A percentile compares a stretch with the other conserved stretches of the same genome.
phyloP scores from a whole-genome alignment of 768 basidiomycete genomes.

The Chlorophyllum brunneum region DNA sequence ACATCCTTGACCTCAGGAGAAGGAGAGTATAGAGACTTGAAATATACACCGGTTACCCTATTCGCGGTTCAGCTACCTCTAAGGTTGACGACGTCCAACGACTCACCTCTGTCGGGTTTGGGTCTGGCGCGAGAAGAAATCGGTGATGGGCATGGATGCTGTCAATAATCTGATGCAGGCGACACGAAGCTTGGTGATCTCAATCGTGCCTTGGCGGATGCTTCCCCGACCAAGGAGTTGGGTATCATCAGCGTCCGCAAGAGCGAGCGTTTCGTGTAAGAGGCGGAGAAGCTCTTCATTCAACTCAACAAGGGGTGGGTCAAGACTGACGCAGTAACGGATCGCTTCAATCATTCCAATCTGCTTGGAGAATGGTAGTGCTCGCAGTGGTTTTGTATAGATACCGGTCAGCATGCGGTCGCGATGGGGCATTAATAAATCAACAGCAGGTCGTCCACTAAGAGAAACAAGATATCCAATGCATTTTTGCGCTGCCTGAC shows the following conservation, averaged over 20 bases:
- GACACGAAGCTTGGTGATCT: constrained; percentile 86
- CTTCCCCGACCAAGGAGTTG: constrained; percentile 72
- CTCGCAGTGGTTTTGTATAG: constrained; percentile 94
- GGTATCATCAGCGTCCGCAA: constrained; percentile 95
- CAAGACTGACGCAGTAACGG: constrained; percentile 85
- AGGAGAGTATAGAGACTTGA: constrained; percentile 95
- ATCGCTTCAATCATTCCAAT: constrained; percentile 98
- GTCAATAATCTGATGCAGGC: constrained; percentile 92
- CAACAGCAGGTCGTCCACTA: constrained; percentile 65
- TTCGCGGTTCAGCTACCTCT: constrained; percentile 1
- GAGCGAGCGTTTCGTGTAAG: constrained; percentile 87
- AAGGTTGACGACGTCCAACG: neutral
- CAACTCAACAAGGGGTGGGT: constrained; percentile 86
- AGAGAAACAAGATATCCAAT: constrained; percentile 75
- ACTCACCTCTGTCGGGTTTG: constrained; percentile 80
- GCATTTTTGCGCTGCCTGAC: constrained; percentile 78
- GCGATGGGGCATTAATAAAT: constrained; percentile 80
- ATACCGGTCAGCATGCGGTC: constrained; percentile 87
- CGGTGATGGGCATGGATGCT: constrained; percentile 91
- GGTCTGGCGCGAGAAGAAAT: constrained; percentile 84
- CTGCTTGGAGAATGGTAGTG: constrained; percentile 90
- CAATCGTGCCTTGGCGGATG: constrained; percentile 72
- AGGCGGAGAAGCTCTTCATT: constrained; percentile 91
- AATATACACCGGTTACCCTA: constrained; percentile 93
- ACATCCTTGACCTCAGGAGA: constrained; percentile 91